Percentiles rank a stretch among this genome's conserved stretches.
Evolutionary conservation across 1,284 basidiomycete genomes (phyloP).

Genomic region (Ustilago vetiveriae): DNA sequence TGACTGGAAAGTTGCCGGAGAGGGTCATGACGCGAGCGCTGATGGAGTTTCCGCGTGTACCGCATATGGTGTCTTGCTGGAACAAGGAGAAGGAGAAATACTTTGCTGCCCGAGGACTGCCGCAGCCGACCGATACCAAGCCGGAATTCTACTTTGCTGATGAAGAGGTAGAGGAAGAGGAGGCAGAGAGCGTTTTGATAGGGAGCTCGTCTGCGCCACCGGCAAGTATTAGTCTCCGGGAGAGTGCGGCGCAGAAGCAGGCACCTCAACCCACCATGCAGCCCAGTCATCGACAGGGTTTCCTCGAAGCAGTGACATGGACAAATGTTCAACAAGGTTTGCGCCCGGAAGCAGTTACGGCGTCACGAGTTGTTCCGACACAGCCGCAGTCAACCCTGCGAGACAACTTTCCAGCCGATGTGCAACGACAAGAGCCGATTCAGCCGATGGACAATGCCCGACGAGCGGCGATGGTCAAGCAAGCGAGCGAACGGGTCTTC

Average conservation of each 20-base stretch:
- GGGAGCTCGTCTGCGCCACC: constrained; percentile 3
- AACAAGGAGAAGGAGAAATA: constrained; percentile 27
- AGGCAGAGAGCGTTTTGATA: neutral
- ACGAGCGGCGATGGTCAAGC: neutral
- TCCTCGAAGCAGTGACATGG: no score
- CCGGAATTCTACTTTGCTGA: constrained; percentile 33
- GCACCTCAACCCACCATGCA: no score
- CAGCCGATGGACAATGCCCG: no score
- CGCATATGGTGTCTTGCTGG: constrained; percentile 43
- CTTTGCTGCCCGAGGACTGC: constrained; percentile 11
- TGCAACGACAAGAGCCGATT: neutral
- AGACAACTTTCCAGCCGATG: no score
- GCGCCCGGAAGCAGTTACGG: no score
- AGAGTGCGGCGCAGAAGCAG: no score
- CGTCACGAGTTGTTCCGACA: no score
- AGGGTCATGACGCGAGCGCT: constrained; percentile 22
- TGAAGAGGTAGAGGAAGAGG: neutral
- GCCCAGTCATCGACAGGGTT: no score
- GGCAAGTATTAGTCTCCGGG: neutral
- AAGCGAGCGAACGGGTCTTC: constrained; percentile 11
- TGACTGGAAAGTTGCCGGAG: constrained; percentile 15
- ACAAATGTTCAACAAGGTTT: no score
- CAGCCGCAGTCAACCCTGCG: no score
- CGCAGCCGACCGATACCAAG: constrained; percentile 23
- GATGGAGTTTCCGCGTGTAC: constrained; percentile 41